phyloP scores from a whole-genome alignment of 75 land plant genomes.

The Ceratopteris richardii region DNA sequence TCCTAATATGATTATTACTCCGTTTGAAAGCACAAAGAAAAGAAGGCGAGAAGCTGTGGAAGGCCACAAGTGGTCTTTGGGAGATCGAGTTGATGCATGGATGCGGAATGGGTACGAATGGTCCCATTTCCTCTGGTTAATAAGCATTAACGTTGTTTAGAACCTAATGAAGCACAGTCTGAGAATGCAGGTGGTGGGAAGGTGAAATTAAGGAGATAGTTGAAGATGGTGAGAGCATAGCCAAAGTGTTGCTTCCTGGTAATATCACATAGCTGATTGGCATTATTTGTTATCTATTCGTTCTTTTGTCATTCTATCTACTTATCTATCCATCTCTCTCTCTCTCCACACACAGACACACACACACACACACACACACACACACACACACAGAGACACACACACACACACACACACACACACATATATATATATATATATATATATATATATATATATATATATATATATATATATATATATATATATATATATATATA shows the following conservation, averaged over 20 bases:
- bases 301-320: too few species aligned
- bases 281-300: conserved; percentile 1
- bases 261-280: neutral
- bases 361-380: too few species aligned
- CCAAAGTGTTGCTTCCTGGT: conserved; percentile 75
- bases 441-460: too few species aligned
- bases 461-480: too few species aligned
- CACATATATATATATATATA: too few species aligned
- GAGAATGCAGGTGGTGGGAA: conserved; percentile 82
- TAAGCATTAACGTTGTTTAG: conserved; percentile 1
- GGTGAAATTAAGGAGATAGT: conserved; percentile 48
- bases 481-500: too few species aligned
- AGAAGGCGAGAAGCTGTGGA: conserved; percentile 64
- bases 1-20: conserved; percentile 36
- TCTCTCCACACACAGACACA: too few species aligned
- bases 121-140: too few species aligned
- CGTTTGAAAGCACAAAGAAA: conserved; percentile 71
- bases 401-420: too few species aligned
- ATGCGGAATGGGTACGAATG: conserved; percentile 55
- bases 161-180: neutral
- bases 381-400: too few species aligned
- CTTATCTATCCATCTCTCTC: too few species aligned
- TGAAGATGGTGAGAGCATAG: conserved; percentile 52
- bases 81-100: conserved; percentile 92
- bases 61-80: conserved; percentile 57